Base-by-base conservation (phyloP, 2,329 filamentous ascomycete species). In the Aspergillus bombycis region DNA sequence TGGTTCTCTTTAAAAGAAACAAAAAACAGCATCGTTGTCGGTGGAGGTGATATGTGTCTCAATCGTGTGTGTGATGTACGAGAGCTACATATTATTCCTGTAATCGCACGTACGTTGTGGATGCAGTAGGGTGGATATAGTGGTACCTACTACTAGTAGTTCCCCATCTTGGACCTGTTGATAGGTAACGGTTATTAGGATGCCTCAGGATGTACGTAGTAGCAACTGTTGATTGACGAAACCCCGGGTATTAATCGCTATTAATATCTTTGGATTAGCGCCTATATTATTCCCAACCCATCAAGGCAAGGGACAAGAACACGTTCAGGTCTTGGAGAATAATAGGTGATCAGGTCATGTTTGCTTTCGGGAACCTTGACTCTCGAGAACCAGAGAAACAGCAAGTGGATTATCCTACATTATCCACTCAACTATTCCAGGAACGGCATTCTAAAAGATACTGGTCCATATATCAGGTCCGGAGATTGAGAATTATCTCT, bases 361-460 rank as follows among this genome's bases (percentile, higher is more conserved):
- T 52, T 52, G 48, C 19, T 52, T 32, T 34, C 48, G 48, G 48
- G 48, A 12, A 23, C 10, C 45, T 48, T 48, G 45, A 26, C 45
- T 32, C 48, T 52, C n/a, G 19, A 41, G 16, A 52, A 52, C 48
- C 48, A 52, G 46, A 52, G 19, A 52, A 34, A 32, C 48, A 34
- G 28, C 4, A n/a, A 52, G 48, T 52, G 48, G 48, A 52, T 52
- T 32, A n/a, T 52, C 48, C 48, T 52, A 23, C 23, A 52, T 52
- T 32, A n/a, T 52, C 48, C 48, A 52, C 28, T 34, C 26, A 52
- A 34, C 48, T 52, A 52, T 52, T 32, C 48, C 48, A 52, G 28
- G 28, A 52, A 32, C 48, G 48, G 48, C 48, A 52, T 52, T 52
- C 19, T 34, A 52, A 52, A 32, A 32, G 48, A 52, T 52, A 52